Percentiles rank a stretch among this genome's conserved stretches.
These are phyloP conservation scores for Agarophyton chilense DNA, from an alignment of 23 red algal species.

Conservation along the genomic window DNA sequence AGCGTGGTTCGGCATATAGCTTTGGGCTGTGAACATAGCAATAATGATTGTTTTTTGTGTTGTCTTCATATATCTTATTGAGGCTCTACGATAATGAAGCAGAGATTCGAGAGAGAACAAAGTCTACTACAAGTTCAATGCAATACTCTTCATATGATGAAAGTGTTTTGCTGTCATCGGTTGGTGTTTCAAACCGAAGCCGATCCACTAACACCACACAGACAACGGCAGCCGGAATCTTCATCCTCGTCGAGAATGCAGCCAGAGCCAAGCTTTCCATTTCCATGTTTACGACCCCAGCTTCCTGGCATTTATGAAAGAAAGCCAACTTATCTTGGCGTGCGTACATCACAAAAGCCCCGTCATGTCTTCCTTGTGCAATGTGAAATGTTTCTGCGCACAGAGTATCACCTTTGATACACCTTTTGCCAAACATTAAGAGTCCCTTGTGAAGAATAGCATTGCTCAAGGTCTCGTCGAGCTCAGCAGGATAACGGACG, in stretches of 20 bases:
- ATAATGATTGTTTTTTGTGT: too few species aligned
- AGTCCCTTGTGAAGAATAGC: neutral
- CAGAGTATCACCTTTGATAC: slow-evolving; percentile 25
- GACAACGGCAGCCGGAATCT: neutral
- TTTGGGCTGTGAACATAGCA: too few species aligned
- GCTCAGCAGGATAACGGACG: neutral
- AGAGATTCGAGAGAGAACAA: too few species aligned
- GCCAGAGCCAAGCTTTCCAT: slow-evolving; percentile 56
- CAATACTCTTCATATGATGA: slow-evolving; percentile 6
- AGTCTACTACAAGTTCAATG: slow-evolving; percentile 26
- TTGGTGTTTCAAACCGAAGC: slow-evolving; percentile 13
- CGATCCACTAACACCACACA: slow-evolving; percentile 54
- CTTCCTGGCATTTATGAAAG: neutral
- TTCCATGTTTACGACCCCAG: slow-evolving; percentile 37
- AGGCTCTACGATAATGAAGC: too few species aligned
- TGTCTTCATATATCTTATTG: too few species aligned
- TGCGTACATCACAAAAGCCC: slow-evolving; percentile 1
- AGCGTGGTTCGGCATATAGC: too few species aligned
- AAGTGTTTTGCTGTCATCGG: neutral
- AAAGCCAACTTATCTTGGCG: neutral
- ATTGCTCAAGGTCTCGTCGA: neutral
- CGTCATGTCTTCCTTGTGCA: slow-evolving; percentile 27
- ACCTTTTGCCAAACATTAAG: neutral
- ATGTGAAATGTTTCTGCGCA: slow-evolving; percentile 60
- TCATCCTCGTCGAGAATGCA: slow-evolving; percentile 11